These are phyloP conservation scores for Rhododendron mucronatum DNA, from an alignment of 148 eudicot species.

Conservation along the genomic window DNA sequence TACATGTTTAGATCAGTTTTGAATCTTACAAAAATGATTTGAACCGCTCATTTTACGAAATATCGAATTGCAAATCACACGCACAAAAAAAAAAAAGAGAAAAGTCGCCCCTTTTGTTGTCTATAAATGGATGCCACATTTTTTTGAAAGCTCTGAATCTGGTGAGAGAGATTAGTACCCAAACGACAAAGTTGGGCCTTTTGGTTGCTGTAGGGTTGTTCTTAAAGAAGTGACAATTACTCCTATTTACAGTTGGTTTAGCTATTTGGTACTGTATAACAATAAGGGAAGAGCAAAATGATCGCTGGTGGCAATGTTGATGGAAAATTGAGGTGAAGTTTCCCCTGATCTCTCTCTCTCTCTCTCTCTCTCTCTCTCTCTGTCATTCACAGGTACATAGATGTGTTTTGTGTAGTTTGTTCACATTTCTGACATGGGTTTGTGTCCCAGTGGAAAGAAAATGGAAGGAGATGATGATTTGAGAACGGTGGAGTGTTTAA, in stretches of 20 bases:
- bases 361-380: neutral
- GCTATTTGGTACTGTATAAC: neutral
- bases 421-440: neutral
- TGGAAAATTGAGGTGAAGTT: slow-evolving; percentile 6
- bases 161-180: neutral
- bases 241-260: neutral
- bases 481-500: slow-evolving; percentile 46
- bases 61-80: no score
- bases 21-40: no score
- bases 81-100: neutral
- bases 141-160: neutral
- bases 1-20: no score
- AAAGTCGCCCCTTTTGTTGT: neutral
- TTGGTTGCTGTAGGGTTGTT: neutral
- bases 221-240: neutral
- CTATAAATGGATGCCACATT: neutral
- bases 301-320: slow-evolving; percentile 11
- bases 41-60: no score
- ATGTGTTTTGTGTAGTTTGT: neutral
- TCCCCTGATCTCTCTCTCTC: neutral
- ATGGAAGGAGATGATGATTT: slow-evolving; percentile 38
- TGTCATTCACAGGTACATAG: neutral
- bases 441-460: slow-evolving; percentile 24
- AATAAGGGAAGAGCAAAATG: neutral
- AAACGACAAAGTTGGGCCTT: neutral